A percentile compares a stretch with the other conserved stretches of the same genome.
Evolutionary conservation across 2,329 filamentous ascomycete species (phyloP).

Genomic region (Rosellinia necatrix): DNA sequence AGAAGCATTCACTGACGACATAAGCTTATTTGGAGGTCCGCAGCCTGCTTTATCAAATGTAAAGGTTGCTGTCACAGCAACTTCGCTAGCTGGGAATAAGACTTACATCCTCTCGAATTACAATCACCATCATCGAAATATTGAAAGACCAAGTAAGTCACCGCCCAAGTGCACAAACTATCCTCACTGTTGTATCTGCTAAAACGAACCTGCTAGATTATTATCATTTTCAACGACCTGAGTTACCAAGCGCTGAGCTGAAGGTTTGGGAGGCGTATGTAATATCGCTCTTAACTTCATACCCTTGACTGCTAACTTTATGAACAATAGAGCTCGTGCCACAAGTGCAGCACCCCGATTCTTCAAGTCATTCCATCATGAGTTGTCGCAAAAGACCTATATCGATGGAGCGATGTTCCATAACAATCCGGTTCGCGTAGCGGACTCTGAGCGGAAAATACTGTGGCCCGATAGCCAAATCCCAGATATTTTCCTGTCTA

Average conservation of each 20-base stretch:
- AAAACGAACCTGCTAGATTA: no score
- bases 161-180: neutral
- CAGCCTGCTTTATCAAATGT: neutral
- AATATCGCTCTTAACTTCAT: neutral
- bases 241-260: neutral
- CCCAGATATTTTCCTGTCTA: neutral
- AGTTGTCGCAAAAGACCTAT: neutral
- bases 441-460: neutral
- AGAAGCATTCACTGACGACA: neutral
- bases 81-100: neutral
- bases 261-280: neutral
- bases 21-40: neutral
- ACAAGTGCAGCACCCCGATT: neutral
- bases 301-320: neutral
- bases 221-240: neutral
- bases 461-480: neutral
- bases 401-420: neutral
- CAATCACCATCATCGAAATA: no score
- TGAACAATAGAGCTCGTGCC: neutral
- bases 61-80: neutral
- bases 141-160: neutral
- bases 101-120: neutral
- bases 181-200: no score
- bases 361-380: neutral
- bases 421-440: neutral